Evolutionary conservation across 345 rosid genomes (phyloP), one percentile per base, ranked within the genome.

Genomic region (Hypericum perforatum): DNA sequence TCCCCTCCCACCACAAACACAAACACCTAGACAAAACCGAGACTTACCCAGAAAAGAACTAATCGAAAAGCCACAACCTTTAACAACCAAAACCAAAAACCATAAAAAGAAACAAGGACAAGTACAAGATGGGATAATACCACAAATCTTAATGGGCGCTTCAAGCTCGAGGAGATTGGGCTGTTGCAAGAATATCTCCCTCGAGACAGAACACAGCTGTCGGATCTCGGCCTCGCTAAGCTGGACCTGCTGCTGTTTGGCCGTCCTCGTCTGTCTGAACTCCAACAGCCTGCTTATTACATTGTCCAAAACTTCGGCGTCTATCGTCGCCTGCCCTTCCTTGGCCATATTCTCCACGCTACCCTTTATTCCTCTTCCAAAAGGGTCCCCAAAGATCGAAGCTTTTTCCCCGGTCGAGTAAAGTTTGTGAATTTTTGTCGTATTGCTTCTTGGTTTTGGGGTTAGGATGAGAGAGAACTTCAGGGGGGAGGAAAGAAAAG

Each of bases 61-160:
- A 4, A 22, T 4, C 32, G 2, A 22, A 22, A 4, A 22, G 32
- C 32, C 32, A 22, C 32, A 22, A 16, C 49, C 22, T 46, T 46
- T 5, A 15, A 3, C 5, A 29, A 45, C 8, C 10, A 15, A 9
- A 7, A 14, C 39, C 12, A 49, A 12, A 44, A 6, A 41, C 16
- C 39, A 16, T 22, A 7, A 43, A 40, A 13, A 8, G 2, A 9
- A 58, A 11, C 41, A 15, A 0, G 16, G 5, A 15, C 37, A 8
- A 47, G 40, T 22, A 52, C 13, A 9, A 8, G 11, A 42, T 9
- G 39, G 15, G 37, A 29, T 56, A 41, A 47, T 72, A 89, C 95
- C 97, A 51, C 97, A 89, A 82, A 89, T 82, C 97, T 89, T 85
- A 74, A 89, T 82, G 51, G 97, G 96, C 38, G 96, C 91, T 59